Base-by-base conservation (phyloP, 208 protist genomes). In the Wallacemonas sp. region DNA sequence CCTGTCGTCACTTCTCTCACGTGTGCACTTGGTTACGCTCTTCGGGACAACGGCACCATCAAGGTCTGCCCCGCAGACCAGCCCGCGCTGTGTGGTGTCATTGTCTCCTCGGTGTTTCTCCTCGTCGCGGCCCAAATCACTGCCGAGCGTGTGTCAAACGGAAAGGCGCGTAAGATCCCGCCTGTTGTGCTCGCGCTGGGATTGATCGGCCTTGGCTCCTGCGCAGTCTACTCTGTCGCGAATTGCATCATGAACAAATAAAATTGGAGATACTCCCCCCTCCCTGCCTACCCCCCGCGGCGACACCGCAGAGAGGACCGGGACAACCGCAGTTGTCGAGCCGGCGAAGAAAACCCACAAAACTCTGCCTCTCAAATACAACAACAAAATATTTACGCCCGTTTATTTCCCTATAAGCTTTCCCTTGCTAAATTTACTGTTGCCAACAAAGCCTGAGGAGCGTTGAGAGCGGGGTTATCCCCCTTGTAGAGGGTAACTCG, bases 81-180 rank as follows among this genome's bases (percentile, higher is more conserved):
- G 51, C 24, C 46, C 19, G 22, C 39, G 1, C 44, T 55, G 4
- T 42, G 34, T 19, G 45, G 42, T 3, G 24, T 62, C 39, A 42
- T 76, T 27, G 11, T 67, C 15, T 55, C 41, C 14, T 55, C 59
- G 1, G 4, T 55, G 0, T 21, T 51, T 27, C 33, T 66, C 1
- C 28, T 70, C 21, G 19, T 70, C 4, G 2, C 27, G 11, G 62
- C 59, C 1, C 74, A 80, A 49, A 24, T 54, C n/a, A 54, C 49
- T 26, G 68, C 74, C 9, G 45, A 36, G 2, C 53, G 62, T n/a
- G 69, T 75, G 12, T 12, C 66, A 1, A 36, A 66, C 28, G 71
- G 66, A 26, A 63, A 61, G 27, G 33, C 64, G 14, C 21, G 26
- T 0, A 45, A 47, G 59, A 0, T 76, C 14, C 26, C 70, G 2